These are phyloP conservation scores for Didymella exigua DNA, from an alignment of 2,329 filamentous ascomycete genomes.

Conservation along the genomic window DNA sequence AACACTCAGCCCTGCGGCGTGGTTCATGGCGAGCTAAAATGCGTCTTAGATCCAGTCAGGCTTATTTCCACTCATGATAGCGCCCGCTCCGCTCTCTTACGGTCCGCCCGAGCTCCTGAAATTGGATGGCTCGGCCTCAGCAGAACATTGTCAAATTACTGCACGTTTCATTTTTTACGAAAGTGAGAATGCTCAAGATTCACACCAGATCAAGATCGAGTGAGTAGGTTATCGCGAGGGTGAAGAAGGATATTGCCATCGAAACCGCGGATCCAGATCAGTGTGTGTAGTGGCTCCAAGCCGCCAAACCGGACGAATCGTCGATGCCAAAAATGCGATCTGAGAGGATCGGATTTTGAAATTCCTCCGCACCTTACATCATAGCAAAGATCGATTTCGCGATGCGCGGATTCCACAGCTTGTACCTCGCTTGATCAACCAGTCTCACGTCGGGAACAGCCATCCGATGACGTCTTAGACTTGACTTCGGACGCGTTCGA, in stretches of 20 bases:
- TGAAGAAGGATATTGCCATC: background rate
- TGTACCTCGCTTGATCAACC: constrained; percentile 11
- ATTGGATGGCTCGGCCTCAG: constrained; percentile 5
- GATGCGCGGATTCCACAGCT: background rate
- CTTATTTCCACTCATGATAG: background rate
- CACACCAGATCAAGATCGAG: background rate
- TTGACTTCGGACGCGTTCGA: constrained; percentile 6
- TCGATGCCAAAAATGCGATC: background rate
- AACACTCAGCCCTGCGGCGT: background rate
- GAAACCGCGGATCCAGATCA: background rate
- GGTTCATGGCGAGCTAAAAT: background rate
- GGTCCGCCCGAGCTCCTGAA: background rate
- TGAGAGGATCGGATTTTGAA: background rate
- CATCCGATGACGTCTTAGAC: constrained; percentile 17
- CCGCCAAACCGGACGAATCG: background rate
- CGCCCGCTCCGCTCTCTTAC: background rate
- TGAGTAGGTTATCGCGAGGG: background rate
- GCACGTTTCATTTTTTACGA: too few species aligned
- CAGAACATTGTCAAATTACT: background rate
- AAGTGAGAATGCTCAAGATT: background rate
- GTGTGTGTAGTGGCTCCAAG: background rate
- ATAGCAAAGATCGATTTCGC: background rate
- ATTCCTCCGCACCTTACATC: background rate
- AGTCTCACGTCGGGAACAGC: constrained; percentile 1
- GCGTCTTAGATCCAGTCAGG: background rate